Evolutionary conservation across 1,139 yeast species (phyloP).

Genomic region (Hemisphaericaspora subhashii): DNA sequence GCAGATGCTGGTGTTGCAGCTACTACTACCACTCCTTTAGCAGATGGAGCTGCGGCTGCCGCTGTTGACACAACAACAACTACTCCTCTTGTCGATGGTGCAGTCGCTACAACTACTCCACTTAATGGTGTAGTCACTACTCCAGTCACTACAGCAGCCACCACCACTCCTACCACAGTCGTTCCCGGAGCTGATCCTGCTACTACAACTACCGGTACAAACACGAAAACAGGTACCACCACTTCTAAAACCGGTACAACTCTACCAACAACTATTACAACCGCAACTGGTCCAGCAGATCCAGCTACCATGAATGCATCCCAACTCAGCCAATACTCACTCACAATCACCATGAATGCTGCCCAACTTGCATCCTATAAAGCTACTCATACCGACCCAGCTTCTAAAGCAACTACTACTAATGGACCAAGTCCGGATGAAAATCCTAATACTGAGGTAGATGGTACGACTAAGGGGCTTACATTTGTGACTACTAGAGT

Average conservation of each 20-base stretch:
- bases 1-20: constrained; percentile 12
- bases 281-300: constrained; percentile 8
- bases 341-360: constrained; percentile 17
- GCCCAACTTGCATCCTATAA: constrained; percentile 13
- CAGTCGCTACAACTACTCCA: constrained; percentile 15
- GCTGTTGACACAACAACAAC: constrained; percentile 14
- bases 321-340: constrained; percentile 13
- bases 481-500: constrained; percentile 16
- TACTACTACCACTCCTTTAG: constrained; percentile 9
- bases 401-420: constrained; percentile 14
- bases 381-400: constrained; percentile 13
- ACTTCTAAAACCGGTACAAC: constrained; percentile 3
- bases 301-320: constrained; percentile 17
- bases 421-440: not conserved
- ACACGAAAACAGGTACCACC: constrained; percentile 9
- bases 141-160: constrained; percentile 12
- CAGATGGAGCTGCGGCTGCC: constrained; percentile 12
- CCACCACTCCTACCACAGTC: constrained; percentile 14
- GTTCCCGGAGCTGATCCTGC: constrained; percentile 14
- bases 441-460: constrained; percentile 3
- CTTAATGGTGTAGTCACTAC: constrained; percentile 15
- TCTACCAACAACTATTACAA: constrained; percentile 8
- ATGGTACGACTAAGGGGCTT: constrained; percentile 9
- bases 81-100: constrained; percentile 15
- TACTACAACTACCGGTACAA: constrained; percentile 11